These are phyloP conservation scores for Epichloe gansuensis DNA, from an alignment of 2,329 filamentous ascomycete genomes.

Conservation along the genomic window DNA sequence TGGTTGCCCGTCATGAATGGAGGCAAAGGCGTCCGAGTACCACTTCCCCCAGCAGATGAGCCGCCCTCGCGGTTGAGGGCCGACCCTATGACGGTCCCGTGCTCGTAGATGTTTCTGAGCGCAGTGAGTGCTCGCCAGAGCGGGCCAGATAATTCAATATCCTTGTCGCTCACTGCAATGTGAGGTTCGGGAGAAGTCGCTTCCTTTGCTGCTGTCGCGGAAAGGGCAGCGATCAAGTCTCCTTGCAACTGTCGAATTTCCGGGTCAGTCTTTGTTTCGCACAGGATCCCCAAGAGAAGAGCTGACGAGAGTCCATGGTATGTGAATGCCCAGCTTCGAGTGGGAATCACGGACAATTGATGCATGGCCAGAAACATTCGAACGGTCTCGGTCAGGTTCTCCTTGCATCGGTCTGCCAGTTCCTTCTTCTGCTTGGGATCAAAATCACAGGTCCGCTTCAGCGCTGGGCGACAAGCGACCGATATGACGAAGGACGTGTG, in stretches of 20 bases:
- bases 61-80: slow-evolving; percentile 37
- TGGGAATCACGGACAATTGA: slow-evolving; percentile 52
- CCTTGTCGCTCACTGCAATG: slow-evolving; percentile 41
- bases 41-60: slow-evolving; percentile 32
- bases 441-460: slow-evolving; percentile 41
- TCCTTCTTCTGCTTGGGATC: slow-evolving; percentile 38
- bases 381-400: slow-evolving; percentile 51
- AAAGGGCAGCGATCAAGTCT: slow-evolving; percentile 49
- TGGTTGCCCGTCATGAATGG: slow-evolving; percentile 14
- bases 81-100: slow-evolving; percentile 42
- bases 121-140: slow-evolving; percentile 47
- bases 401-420: slow-evolving; percentile 46
- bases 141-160: slow-evolving; percentile 50
- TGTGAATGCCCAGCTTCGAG: slow-evolving; percentile 54
- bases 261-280: slow-evolving; percentile 49
- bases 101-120: slow-evolving; percentile 53
- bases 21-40: slow-evolving; percentile 29
- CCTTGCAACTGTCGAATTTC: slow-evolving; percentile 52
- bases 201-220: slow-evolving; percentile 51
- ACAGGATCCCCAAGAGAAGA: slow-evolving; percentile 48
- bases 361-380: slow-evolving; percentile 59
- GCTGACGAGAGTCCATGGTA: slow-evolving; percentile 55
- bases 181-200: slow-evolving; percentile 39
- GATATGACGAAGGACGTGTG: slow-evolving; percentile 54
- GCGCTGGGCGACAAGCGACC: slow-evolving; percentile 49